Evolutionary conservation across 2,329 filamentous ascomycete genomes (phyloP).

Genomic region (Sporothrix brunneoviolacea): DNA sequence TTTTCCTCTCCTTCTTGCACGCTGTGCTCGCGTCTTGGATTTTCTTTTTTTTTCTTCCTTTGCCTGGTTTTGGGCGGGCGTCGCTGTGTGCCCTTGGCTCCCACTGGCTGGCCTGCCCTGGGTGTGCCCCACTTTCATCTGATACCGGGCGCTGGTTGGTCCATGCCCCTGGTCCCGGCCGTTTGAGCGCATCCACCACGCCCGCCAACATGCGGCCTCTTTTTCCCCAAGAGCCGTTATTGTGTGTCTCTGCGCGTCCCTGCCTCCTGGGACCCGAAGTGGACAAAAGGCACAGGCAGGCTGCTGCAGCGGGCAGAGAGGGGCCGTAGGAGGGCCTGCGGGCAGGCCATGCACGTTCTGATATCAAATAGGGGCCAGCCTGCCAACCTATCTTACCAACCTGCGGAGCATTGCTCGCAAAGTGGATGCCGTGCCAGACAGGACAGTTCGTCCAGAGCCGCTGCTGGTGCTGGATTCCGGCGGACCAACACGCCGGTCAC

Average conservation of each 20-base stretch:
- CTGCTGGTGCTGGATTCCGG: not conserved
- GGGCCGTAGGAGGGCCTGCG: too few relatives aligned
- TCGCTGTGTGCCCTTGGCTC: not conserved
- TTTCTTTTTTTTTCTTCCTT: not conserved
- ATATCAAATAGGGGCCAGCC: too few relatives aligned
- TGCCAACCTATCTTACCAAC: too few relatives aligned
- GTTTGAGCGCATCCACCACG: not conserved
- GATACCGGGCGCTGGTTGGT: not conserved
- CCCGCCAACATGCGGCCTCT: not conserved
- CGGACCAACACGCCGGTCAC: conserved; percentile 1
- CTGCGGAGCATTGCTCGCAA: too few relatives aligned
- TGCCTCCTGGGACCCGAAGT: not conserved
- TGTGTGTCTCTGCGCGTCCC: not conserved
- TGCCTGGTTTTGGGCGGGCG: not conserved
- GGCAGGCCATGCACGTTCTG: not conserved
- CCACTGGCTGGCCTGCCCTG: not conserved
- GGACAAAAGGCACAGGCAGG: not conserved
- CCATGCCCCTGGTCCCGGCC: not conserved
- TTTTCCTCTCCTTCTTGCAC: not conserved
- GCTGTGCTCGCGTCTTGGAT: too few relatives aligned
- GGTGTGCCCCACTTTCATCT: not conserved
- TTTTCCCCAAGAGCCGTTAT: not conserved
- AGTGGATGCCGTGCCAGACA: too few relatives aligned
- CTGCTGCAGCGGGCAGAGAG: too few relatives aligned
- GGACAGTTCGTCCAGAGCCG: too few relatives aligned